Conservation (phyloP, 352 stramenopile species). For the Lagenidium giganteum region DNA sequence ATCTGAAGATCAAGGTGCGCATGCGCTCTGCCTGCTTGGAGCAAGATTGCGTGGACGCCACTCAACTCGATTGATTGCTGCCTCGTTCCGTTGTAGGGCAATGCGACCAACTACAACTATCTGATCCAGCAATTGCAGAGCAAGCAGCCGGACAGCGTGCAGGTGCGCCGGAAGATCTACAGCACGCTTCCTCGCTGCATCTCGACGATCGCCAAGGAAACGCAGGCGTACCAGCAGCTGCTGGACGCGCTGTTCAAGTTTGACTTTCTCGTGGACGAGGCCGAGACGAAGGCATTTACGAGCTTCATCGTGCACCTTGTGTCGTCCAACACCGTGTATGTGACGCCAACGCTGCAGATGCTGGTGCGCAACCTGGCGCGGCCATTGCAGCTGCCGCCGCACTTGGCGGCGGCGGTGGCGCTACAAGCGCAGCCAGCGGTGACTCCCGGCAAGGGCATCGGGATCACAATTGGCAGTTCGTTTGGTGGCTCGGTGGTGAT, state of each 20-base stretch:
- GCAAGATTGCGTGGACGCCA: background rate
- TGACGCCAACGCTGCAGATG: constrained; percentile 79
- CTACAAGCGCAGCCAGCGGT: background rate
- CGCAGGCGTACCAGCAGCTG: constrained; percentile 59
- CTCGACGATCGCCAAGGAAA: constrained; percentile 64
- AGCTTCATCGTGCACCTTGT: constrained; percentile 73
- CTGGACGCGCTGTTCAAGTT: constrained; percentile 83
- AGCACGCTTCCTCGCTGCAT: constrained; percentile 70
- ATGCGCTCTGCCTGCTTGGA: background rate
- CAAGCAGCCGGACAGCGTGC: constrained; percentile 25
- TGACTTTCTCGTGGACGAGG: constrained; percentile 46
- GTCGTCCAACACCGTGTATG: constrained; percentile 80
- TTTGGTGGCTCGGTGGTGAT: constrained; percentile 19
- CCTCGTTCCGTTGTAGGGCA: constrained; percentile 36
- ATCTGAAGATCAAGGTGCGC: constrained; percentile 68
- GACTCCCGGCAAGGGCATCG: constrained; percentile 2
- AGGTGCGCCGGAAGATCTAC: constrained; percentile 66
- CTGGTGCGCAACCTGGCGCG: constrained; percentile 70
- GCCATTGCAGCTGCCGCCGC: constrained; percentile 37
- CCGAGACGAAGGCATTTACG: constrained; percentile 65
- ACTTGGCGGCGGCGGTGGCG: constrained; percentile 18
- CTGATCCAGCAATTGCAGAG: constrained; percentile 53
- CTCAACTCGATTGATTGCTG: too few relatives aligned
- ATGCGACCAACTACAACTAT: constrained; percentile 76
- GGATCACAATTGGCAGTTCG: constrained; percentile 40